Evolutionary conservation across 257 asterid genomes (phyloP).

Genomic region (Solanum ossicruentum): DNA sequence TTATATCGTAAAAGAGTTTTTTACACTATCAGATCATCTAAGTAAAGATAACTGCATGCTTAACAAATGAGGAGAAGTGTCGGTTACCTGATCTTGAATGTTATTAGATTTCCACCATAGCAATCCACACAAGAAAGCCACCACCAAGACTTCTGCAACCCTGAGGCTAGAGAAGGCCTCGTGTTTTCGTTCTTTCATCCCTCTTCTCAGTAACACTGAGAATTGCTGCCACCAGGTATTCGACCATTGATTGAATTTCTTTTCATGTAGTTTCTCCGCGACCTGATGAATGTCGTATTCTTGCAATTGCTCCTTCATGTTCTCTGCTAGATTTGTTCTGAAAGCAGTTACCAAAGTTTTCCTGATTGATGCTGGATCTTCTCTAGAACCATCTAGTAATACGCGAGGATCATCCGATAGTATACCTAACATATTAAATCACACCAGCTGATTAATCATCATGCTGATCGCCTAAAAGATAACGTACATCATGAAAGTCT

Average conservation of each 20-base stretch:
- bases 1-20: neutral
- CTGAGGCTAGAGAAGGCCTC: conserved; percentile 52
- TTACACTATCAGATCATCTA: neutral
- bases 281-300: neutral
- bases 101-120: conserved; percentile 71
- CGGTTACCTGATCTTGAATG: conserved; percentile 63
- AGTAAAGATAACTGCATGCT: neutral
- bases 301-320: conserved; percentile 21
- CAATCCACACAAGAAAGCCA: conserved; percentile 39
- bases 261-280: neutral
- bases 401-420: neutral
- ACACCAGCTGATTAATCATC: neutral
- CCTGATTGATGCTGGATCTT: conserved; percentile 33
- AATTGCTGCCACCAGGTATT: conserved; percentile 73
- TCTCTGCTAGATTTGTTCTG: conserved; percentile 17
- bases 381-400: conserved; percentile 16
- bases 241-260: conserved; percentile 34
- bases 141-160: conserved; percentile 37
- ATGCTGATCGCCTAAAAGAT: neutral
- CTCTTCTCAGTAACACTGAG: conserved; percentile 46
- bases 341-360: conserved; percentile 34
- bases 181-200: conserved; percentile 64
- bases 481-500: neutral
- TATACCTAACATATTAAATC: conserved; percentile 25
- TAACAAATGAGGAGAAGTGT: neutral